These are phyloP conservation scores for Hortiboletus rubellus DNA, from an alignment of 1,284 basidiomycete species.

Conservation along the genomic window DNA sequence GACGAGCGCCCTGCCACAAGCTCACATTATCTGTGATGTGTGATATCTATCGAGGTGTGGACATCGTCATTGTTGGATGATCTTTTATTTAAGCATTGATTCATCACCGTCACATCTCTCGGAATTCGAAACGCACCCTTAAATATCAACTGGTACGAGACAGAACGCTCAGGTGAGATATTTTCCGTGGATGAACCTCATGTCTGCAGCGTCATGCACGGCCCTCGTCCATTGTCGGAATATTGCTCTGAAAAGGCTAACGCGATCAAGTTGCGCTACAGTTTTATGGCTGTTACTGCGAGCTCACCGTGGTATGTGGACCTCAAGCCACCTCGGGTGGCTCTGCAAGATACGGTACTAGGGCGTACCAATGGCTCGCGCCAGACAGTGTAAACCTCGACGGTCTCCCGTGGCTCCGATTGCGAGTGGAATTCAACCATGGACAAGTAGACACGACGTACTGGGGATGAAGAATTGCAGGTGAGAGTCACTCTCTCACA, in stretches of 20 bases:
- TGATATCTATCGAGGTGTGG: constrained; percentile 1
- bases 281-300: too few relatives aligned
- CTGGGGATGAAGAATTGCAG: background rate
- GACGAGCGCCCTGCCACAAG: background rate
- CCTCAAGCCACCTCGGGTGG: background rate
- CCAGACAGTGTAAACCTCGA: background rate
- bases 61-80: background rate
- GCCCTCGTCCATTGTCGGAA: background rate
- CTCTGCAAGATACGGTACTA: background rate
- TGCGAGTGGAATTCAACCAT: background rate
- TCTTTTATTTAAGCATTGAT: background rate
- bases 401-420: background rate
- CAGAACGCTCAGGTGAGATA: background rate
- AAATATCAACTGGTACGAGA: background rate
- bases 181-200: background rate
- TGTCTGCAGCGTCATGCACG: background rate
- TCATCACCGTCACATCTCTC: background rate
- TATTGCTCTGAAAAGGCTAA: background rate
- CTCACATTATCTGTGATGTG: background rate
- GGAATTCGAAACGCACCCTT: background rate
- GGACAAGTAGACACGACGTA: background rate
- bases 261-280: background rate
- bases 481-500: background rate
- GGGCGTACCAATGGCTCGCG: background rate
- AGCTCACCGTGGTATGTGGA: background rate